Evolutionary conservation across 345 rosid species (phyloP), one percentile per base, ranked within the genome.

Genomic region (Alliaria petiolata): DNA sequence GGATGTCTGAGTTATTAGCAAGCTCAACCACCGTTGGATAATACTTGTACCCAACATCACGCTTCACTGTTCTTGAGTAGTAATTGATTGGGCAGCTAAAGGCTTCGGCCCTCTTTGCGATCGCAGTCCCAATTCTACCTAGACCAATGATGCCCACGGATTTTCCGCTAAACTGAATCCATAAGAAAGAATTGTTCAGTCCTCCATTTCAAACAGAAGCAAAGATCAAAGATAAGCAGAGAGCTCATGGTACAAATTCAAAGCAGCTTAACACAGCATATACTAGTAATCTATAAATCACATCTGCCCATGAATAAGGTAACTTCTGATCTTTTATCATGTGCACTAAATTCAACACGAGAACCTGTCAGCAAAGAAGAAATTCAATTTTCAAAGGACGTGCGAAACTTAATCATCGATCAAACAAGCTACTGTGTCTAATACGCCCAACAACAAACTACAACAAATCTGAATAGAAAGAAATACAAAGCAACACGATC

Each of bases 41-140:
- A 57, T 87, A 87, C 51, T 81, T 83, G 85, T 89, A 89, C 43
- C 56, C 76, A 5, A 57, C 58, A 9, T 67, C 73, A 59, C 82
- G 35, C 72, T 87, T 87, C 71, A 72, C 52, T 25, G 87, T 70
- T 74, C 91, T 86, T 2, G 88, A 63, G 80, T 73, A 76, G 81
- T 90, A 90, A 65, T 78, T 79, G n/a, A 85, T 81, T 33, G 93
- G 81, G 72, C 93, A 90, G 67, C 75, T 78, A 75, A 90, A 87
- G 35, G 88, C 96, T 74, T 86, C 85, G 35, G 89, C 93, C 78
- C 96, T 85, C 81, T 80, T 80, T 0, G 91, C 91, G 38, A 85
- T 72, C 53, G 91, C 93, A 56, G 83, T 58, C 58, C 96, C 93
- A 39, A 87, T 90, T 76, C 93, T 82, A 38, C 93, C 96, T 54